Evolutionary conservation across 2,329 filamentous ascomycete genomes (phyloP).

Genomic region (Colletotrichum karsti): DNA sequence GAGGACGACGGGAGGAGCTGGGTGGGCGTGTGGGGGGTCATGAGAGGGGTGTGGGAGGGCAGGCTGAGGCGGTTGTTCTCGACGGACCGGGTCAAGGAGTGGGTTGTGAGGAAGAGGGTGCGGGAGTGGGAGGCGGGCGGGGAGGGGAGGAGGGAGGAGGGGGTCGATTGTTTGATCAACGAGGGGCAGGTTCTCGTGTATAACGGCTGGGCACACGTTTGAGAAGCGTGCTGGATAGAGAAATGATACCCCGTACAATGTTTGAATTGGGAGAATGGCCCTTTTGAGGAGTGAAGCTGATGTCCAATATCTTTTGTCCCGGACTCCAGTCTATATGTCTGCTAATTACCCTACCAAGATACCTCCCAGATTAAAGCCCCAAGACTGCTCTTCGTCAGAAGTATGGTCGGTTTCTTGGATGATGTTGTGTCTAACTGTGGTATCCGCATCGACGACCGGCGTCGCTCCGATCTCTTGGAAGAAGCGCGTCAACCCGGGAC

Average conservation of each 20-base stretch:
- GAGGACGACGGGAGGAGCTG: conserved; percentile 42
- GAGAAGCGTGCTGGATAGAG: background rate
- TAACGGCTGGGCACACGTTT: conserved; percentile 68
- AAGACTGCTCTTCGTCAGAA: background rate
- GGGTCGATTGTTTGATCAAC: conserved; percentile 63
- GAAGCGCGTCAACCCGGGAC: background rate
- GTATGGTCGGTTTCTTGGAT: background rate
- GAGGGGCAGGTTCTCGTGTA: conserved; percentile 68
- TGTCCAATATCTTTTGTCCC: no score
- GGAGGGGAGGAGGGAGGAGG: conserved; percentile 49
- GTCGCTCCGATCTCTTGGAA: background rate
- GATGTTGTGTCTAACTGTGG: background rate
- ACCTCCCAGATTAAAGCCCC: conserved; percentile 1
- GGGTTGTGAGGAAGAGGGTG: conserved; percentile 47
- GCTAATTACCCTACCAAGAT: background rate
- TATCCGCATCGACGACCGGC: background rate
- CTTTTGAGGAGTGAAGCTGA: no score
- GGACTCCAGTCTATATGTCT: no score
- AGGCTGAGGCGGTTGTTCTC: conserved; percentile 55
- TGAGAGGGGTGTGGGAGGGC: conserved; percentile 68
- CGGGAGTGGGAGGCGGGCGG: conserved; percentile 46
- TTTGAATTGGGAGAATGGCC: no score
- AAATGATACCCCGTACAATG: conserved; percentile 11
- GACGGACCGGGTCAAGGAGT: conserved; percentile 34
- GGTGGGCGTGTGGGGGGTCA: conserved; percentile 56